Evolutionary conservation across 1,284 basidiomycete species (phyloP).

Genomic region (Xerocomus alliaceus): DNA sequence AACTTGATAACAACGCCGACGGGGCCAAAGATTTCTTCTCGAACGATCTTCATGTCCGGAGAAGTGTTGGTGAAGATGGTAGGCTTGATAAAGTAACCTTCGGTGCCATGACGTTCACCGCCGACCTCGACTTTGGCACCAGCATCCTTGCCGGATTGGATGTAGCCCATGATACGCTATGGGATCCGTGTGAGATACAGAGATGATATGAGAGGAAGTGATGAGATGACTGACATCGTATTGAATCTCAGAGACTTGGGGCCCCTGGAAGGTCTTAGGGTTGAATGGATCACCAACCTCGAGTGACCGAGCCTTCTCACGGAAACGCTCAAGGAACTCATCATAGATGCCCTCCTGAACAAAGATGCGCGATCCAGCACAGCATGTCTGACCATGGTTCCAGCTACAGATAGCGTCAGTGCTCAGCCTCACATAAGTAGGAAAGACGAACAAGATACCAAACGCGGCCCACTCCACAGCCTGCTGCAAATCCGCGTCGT

Average conservation of each 20-base stretch:
- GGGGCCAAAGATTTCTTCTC: conserved; percentile 93
- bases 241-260: conserved; percentile 82
- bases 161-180: conserved; percentile 86
- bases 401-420: conserved; percentile 58
- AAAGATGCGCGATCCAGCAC: conserved; percentile 85
- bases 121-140: conserved; percentile 86
- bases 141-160: conserved; percentile 81
- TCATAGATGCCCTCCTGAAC: conserved; percentile 87
- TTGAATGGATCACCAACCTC: conserved; percentile 85
- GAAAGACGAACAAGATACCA: conserved; percentile 68
- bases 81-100: conserved; percentile 81
- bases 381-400: conserved; percentile 87
- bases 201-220: conserved; percentile 47
- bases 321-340: conserved; percentile 71
- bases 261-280: conserved; percentile 77
- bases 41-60: conserved; percentile 84
- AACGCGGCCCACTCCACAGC: conserved; percentile 84
- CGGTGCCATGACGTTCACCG: conserved; percentile 74
- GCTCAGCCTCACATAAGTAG: conserved; percentile 22
- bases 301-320: conserved; percentile 60
- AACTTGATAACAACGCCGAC: conserved; percentile 80
- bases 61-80: conserved; percentile 86
- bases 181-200: background rate
- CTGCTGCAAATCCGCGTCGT: conserved; percentile 78
- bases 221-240: conserved; percentile 58